Conservation (phyloP, 495 filamentous ascomycete genomes). For the Lepraria neglecta region DNA sequence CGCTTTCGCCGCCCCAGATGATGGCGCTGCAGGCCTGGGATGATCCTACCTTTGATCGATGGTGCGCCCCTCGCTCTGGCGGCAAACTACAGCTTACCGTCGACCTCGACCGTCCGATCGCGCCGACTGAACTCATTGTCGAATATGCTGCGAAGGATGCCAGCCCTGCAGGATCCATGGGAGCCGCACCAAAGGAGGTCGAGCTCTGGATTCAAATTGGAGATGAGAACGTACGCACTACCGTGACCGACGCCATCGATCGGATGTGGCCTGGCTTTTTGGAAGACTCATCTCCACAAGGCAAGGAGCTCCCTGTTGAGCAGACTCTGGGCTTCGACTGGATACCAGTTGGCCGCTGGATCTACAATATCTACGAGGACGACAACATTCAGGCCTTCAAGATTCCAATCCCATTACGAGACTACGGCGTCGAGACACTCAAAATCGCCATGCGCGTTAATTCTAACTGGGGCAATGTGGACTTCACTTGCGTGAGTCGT, state of each 20-base stretch:
- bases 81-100: conserved; percentile 41
- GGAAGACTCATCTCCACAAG: conserved; percentile 16
- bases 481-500: conserved; percentile 45
- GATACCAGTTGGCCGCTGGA: conserved; percentile 41
- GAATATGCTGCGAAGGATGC: conserved; percentile 41
- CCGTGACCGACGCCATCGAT: not conserved
- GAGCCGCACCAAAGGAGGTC: conserved; percentile 40
- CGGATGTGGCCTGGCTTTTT: not conserved
- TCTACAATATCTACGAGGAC: conserved; percentile 36
- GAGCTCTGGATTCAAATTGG: conserved; percentile 39
- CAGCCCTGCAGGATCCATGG: conserved; percentile 29
- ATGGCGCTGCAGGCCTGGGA: conserved; percentile 38
- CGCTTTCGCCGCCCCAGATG: conserved; percentile 3
- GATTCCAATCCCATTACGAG: conserved; percentile 35
- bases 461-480: conserved; percentile 41
- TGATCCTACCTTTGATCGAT: conserved; percentile 42
- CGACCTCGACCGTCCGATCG: conserved; percentile 33
- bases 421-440: conserved; percentile 34
- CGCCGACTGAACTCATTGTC: conserved; percentile 44
- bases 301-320: not conserved
- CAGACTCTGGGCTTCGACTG: conserved; percentile 18
- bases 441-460: conserved; percentile 42
- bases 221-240: conserved; percentile 11
- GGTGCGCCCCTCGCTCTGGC: conserved; percentile 38
- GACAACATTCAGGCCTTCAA: conserved; percentile 38